phyloP scores from a whole-genome alignment of 1,284 basidiomycete genomes.

The Microbotryum lychnidis-dioicae region DNA sequence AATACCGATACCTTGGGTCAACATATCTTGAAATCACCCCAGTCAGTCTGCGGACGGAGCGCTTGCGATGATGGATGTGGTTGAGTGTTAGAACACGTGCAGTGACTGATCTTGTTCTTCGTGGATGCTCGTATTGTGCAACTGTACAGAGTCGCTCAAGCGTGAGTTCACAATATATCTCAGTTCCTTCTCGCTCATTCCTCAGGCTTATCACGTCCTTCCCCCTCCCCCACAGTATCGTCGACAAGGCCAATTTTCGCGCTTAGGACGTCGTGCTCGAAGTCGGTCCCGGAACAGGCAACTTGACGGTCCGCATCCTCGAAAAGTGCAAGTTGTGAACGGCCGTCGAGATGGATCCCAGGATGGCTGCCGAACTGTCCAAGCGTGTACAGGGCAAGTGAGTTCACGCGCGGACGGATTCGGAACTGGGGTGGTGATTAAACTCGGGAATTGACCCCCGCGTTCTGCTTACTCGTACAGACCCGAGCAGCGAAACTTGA shows the following conservation, averaged over 20 bases:
- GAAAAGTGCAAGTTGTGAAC: slow-evolving; percentile 88
- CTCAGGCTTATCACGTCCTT: neutral
- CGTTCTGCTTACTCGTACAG: slow-evolving; percentile 44
- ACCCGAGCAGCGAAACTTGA: slow-evolving; percentile 87
- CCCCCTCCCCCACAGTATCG: slow-evolving; percentile 25
- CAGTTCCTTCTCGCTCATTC: neutral
- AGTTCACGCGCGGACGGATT: slow-evolving; percentile 42
- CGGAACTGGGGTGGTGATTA: neutral
- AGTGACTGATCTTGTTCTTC: too few species aligned
- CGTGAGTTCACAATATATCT: slow-evolving; percentile 2
- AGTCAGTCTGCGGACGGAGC: too few species aligned
- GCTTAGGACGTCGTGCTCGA: slow-evolving; percentile 94
- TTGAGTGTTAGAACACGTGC: too few species aligned
- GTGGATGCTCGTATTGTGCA: too few species aligned
- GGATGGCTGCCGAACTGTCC: slow-evolving; percentile 95
- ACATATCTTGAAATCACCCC: too few species aligned
- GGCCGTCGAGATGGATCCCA: slow-evolving; percentile 96
- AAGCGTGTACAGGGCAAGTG: slow-evolving; percentile 98
- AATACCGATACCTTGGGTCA: too few species aligned
- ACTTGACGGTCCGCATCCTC: slow-evolving; percentile 87
- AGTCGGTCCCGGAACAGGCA: slow-evolving; percentile 97
- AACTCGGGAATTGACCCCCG: neutral
- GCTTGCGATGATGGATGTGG: too few species aligned
- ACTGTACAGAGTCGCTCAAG: slow-evolving; percentile 24
- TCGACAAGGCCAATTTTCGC: slow-evolving; percentile 73